phyloP scores from a whole-genome alignment of 1,284 basidiomycete genomes.

The Laetiporus sulphureus region DNA sequence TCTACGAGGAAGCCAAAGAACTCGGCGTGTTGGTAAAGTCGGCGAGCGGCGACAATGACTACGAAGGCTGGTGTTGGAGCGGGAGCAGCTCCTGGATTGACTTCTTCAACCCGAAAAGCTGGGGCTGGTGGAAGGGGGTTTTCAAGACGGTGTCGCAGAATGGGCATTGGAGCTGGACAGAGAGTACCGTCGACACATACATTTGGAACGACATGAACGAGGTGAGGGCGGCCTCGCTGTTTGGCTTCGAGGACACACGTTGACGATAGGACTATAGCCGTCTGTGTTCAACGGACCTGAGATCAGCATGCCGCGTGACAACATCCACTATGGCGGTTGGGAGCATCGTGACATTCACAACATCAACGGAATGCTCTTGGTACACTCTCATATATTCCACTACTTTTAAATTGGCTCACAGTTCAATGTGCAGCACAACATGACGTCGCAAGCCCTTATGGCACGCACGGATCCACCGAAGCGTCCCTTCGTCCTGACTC shows the following conservation, averaged over 20 bases:
- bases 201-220: constrained; percentile 99
- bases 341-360: constrained; percentile 97
- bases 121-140: constrained; percentile 87
- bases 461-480: constrained; percentile 69
- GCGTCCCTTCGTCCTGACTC: constrained; percentile 92
- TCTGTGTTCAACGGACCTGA: constrained; percentile 98
- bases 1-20: constrained; percentile 83
- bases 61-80: constrained; percentile 98
- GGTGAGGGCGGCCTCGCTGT: constrained; percentile 27
- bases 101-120: constrained; percentile 88
- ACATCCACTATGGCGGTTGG: constrained; percentile 90
- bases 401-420: not conserved
- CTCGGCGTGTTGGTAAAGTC: constrained; percentile 80
- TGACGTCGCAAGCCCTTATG: constrained; percentile 79
- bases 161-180: constrained; percentile 61
- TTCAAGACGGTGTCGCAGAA: constrained; percentile 59
- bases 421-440: constrained; percentile 57
- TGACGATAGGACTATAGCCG: constrained; percentile 47
- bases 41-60: constrained; percentile 73
- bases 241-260: not conserved
- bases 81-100: constrained; percentile 96
- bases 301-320: constrained; percentile 95
- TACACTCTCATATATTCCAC: constrained; percentile 28
- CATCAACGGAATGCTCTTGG: constrained; percentile 85
- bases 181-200: constrained; percentile 76